Conservation (phyloP, 192 early-diverging fungal genomes). For the Jimgerdemannia flammicorona region DNA sequence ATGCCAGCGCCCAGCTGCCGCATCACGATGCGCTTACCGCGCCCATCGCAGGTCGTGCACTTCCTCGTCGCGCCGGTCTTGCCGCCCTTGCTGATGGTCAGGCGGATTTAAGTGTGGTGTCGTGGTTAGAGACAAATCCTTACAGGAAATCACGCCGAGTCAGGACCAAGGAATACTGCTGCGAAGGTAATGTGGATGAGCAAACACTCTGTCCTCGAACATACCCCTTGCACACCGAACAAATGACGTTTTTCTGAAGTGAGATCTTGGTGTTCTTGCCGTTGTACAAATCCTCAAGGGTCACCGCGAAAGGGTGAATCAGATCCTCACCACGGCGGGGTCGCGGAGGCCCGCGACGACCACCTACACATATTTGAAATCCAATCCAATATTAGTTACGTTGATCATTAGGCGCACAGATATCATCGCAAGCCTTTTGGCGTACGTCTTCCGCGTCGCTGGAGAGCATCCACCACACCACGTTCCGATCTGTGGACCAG, state of each 20-base stretch:
- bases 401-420: not conserved
- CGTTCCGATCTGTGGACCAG: no score
- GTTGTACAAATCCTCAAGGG: slow-evolving; percentile 93
- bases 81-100: slow-evolving; percentile 73
- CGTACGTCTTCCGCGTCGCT: no score
- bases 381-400: not conserved
- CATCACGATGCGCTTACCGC: slow-evolving; percentile 75
- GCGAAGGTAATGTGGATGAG: no score
- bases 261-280: slow-evolving; percentile 82
- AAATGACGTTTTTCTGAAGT: slow-evolving; percentile 75
- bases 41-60: slow-evolving; percentile 74
- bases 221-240: slow-evolving; percentile 60
- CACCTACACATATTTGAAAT: not conserved
- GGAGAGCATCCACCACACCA: no score
- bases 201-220: not conserved
- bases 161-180: no score
- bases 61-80: slow-evolving; percentile 70
- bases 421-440: not conserved
- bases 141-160: no score
- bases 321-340: slow-evolving; percentile 53
- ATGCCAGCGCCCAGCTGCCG: slow-evolving; percentile 85
- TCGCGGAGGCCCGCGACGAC: slow-evolving; percentile 31
- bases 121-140: no score
- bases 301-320: slow-evolving; percentile 71
- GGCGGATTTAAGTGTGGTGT: not conserved